Evolutionary conservation across 306 rosid species (phyloP).

Genomic region (Trifolium fragiferum): DNA sequence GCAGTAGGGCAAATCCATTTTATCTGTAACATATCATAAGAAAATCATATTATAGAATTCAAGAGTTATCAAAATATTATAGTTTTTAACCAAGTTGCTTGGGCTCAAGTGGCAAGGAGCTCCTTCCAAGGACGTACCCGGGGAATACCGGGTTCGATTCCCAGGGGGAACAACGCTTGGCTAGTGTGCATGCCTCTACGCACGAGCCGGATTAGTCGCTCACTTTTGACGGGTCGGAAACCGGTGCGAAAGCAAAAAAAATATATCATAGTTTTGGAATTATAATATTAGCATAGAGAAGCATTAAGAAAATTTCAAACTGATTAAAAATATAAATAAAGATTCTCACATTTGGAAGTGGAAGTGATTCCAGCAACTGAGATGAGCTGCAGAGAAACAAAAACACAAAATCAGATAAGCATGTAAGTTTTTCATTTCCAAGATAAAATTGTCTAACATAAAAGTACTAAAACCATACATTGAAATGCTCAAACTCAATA

Average conservation of each 20-base stretch:
- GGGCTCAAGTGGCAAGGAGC: too few relatives aligned
- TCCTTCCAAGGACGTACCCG: too few relatives aligned
- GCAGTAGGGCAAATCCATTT: conserved; percentile 99
- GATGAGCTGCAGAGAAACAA: conserved; percentile 76
- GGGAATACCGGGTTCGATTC: too few relatives aligned
- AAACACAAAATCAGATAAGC: conserved; percentile 50
- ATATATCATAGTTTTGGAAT: too few relatives aligned
- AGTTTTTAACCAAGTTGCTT: too few relatives aligned
- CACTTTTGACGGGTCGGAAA: too few relatives aligned
- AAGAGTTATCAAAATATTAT: not conserved
- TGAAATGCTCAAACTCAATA: conserved; percentile 34
- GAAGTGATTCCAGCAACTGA: conserved; percentile 89
- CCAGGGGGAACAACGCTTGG: too few relatives aligned
- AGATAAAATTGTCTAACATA: conserved; percentile 21
- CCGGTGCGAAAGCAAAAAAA: too few relatives aligned
- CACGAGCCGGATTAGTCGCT: too few relatives aligned
- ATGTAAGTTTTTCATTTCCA: conserved; percentile 23
- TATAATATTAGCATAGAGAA: conserved; percentile 26
- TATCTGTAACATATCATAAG: conserved; percentile 61
- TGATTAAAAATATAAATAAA: conserved; percentile 25
- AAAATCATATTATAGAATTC: conserved; percentile 18
- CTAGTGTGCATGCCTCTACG: too few relatives aligned
- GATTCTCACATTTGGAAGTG: conserved; percentile 81
- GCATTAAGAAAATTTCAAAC: conserved; percentile 36
- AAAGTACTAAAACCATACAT: conserved; percentile 39